These are phyloP conservation scores for Scenedesmus sp. DNA, from an alignment of 163 green algal species.

Conservation along the genomic window DNA sequence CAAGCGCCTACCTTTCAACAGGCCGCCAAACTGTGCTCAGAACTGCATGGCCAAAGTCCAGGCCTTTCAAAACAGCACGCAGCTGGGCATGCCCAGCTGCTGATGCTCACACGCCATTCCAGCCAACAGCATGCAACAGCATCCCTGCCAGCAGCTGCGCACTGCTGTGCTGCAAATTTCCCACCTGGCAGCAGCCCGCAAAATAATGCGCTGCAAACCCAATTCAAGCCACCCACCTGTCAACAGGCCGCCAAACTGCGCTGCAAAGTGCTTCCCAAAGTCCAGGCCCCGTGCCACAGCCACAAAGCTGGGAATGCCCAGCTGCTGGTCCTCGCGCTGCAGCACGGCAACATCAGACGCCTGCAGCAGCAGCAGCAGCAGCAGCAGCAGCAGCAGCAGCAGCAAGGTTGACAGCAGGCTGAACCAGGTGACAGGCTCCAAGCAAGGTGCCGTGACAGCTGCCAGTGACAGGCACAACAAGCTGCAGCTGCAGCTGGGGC, in stretches of 20 bases:
- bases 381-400: neutral
- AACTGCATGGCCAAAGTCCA: neutral
- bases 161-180: neutral
- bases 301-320: constrained; percentile 33
- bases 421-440: neutral
- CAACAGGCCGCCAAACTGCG: constrained; percentile 9
- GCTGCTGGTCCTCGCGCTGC: constrained; percentile 20
- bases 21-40: neutral
- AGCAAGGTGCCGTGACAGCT: neutral
- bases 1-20: neutral
- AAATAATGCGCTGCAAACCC: neutral
- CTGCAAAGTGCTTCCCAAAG: constrained; percentile 13
- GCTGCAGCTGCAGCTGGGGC: no score
- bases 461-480: no score
- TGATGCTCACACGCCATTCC: constrained; percentile 20
- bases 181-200: no score
- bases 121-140: neutral
- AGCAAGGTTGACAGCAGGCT: neutral
- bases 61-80: neutral
- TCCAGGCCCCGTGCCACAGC: constrained; percentile 19
- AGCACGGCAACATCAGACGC: constrained; percentile 46
- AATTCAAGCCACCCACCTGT: neutral
- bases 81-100: constrained; percentile 23
- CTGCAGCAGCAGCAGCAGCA: neutral
- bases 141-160: no score